These are phyloP conservation scores for Ogataea salicorniae DNA, from an alignment of 805 yeast genomes.

Conservation along the genomic window DNA sequence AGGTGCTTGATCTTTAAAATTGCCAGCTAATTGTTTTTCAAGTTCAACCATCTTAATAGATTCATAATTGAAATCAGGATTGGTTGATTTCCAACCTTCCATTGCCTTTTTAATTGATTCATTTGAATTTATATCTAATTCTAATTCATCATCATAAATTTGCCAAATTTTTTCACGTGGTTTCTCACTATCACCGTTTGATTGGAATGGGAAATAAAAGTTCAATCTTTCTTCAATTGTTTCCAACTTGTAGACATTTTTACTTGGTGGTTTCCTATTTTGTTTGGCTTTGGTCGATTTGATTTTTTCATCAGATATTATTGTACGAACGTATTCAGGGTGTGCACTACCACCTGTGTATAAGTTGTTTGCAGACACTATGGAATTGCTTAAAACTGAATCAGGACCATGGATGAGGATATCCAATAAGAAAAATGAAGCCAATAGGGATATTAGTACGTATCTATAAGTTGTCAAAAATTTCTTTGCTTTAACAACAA, in stretches of 20 bases:
- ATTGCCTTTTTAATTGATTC: not conserved
- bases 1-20: slow-evolving; percentile 29
- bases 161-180: not conserved
- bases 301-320: too few species aligned
- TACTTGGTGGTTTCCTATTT: not conserved
- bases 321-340: too few species aligned
- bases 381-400: too few species aligned
- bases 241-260: not conserved
- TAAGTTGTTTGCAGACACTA: too few species aligned
- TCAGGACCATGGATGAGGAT: not conserved
- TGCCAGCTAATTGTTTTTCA: slow-evolving; percentile 3
- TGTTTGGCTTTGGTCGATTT: too few species aligned
- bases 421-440: not conserved
- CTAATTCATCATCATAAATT: not conserved
- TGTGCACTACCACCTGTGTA: too few species aligned
- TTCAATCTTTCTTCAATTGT: not conserved
- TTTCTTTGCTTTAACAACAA: not conserved
- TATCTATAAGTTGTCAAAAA: not conserved
- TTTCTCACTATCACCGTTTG: not conserved
- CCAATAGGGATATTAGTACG: not conserved
- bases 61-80: slow-evolving; percentile 3
- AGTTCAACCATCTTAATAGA: slow-evolving; percentile 7
- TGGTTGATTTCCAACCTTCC: not conserved
- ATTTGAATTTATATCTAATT: not conserved
- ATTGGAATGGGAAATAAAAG: not conserved